Conservation (phyloP, 164 flowering plant species). For the Magnolia sinica region DNA sequence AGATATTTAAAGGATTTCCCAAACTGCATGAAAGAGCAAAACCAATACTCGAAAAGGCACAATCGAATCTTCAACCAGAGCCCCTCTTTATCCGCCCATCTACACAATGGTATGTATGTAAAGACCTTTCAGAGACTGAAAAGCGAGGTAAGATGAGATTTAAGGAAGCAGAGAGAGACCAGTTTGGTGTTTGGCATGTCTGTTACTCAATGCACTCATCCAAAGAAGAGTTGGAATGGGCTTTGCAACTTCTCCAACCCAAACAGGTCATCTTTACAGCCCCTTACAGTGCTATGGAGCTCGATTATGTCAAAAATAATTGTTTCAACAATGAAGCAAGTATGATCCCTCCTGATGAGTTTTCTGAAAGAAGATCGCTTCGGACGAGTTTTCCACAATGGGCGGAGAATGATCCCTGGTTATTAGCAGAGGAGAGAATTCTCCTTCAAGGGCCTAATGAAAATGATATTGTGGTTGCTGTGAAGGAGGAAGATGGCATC, state of each 20-base stretch:
- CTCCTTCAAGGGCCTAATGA: no score
- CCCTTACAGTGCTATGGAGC: slow-evolving; percentile 67
- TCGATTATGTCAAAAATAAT: slow-evolving; percentile 59
- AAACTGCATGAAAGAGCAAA: slow-evolving; percentile 61
- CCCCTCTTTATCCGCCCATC: slow-evolving; percentile 90
- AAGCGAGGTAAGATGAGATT: slow-evolving; percentile 31
- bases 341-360: no score
- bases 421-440: no score
- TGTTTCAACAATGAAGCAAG: slow-evolving; percentile 24
- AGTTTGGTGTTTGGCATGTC: slow-evolving; percentile 82
- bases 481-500: no score
- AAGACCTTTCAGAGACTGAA: slow-evolving; percentile 31
- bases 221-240: slow-evolving; percentile 77
- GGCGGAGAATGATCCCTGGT: no score
- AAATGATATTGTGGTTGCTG: no score
- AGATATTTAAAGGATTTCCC: slow-evolving; percentile 65
- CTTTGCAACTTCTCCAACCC: slow-evolving; percentile 71
- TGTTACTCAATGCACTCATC: slow-evolving; percentile 92
- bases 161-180: slow-evolving; percentile 53
- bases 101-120: slow-evolving; percentile 77
- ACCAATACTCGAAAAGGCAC: slow-evolving; percentile 51
- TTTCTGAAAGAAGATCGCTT: no score
- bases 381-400: no score
- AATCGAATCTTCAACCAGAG: slow-evolving; percentile 45
- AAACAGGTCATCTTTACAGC: slow-evolving; percentile 82